A percentile compares a stretch with the other conserved stretches of the same genome.
phyloP scores from a whole-genome alignment of 2,329 filamentous ascomycete genomes.

The Cladosporium sp. region DNA sequence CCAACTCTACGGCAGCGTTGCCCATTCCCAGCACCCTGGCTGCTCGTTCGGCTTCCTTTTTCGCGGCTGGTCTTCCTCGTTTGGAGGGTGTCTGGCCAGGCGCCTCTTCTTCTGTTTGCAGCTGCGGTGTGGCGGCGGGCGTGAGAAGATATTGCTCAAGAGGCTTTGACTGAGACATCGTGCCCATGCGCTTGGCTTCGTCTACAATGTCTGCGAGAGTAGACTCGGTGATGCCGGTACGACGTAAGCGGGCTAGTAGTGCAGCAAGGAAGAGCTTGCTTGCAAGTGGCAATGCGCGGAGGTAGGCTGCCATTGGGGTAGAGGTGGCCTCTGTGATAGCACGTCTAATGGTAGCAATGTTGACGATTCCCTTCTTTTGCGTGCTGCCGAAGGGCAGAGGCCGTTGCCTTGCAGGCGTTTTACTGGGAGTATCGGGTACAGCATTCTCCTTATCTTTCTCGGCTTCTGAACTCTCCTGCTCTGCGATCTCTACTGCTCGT shows the following conservation, averaged over 20 bases:
- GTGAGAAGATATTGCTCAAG: slow-evolving; percentile 58
- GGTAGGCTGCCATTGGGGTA: slow-evolving; percentile 83
- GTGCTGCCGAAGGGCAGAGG: slow-evolving; percentile 22
- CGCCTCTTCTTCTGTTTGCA: slow-evolving; percentile 21
- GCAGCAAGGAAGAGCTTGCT: slow-evolving; percentile 84
- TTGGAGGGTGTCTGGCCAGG: slow-evolving; percentile 30
- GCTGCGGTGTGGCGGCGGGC: slow-evolving; percentile 31
- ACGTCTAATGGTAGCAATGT: slow-evolving; percentile 86
- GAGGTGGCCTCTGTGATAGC: slow-evolving; percentile 94
- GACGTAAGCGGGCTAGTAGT: slow-evolving; percentile 70
- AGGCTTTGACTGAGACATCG: slow-evolving; percentile 57
- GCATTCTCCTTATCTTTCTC: slow-evolving; percentile 32
- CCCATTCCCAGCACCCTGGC: slow-evolving; percentile 59
- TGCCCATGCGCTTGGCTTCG: slow-evolving; percentile 69
- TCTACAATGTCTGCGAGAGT: slow-evolving; percentile 85
- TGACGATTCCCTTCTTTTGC: slow-evolving; percentile 59
- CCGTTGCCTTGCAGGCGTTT: slow-evolving; percentile 41
- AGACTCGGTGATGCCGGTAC: slow-evolving; percentile 82
- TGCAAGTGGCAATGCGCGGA: slow-evolving; percentile 74
- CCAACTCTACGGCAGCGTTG: slow-evolving; percentile 73
- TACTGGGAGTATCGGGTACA: slow-evolving; percentile 60
- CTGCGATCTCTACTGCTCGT: slow-evolving; percentile 89
- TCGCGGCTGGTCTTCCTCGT: slow-evolving; percentile 29
- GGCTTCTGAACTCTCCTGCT: slow-evolving; percentile 55
- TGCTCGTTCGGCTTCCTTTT: slow-evolving; percentile 30